These are phyloP conservation scores for Sclerotinia nivalis DNA, from an alignment of 2,329 filamentous ascomycete genomes.

Conservation along the genomic window DNA sequence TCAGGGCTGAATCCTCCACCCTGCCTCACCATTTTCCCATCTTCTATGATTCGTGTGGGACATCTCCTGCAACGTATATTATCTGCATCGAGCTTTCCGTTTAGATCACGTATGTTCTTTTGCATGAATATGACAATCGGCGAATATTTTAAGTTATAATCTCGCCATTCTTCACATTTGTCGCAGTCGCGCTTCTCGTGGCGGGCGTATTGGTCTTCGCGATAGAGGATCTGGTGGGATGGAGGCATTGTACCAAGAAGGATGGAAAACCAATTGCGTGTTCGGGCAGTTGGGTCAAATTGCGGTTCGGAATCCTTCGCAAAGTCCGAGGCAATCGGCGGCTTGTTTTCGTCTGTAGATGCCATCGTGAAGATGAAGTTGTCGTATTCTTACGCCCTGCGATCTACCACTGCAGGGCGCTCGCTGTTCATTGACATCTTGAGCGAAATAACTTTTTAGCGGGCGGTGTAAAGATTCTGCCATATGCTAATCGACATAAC, in stretches of 20 bases:
- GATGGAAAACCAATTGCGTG: conserved; percentile 23
- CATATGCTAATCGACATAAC: neutral
- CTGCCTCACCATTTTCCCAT: conserved; percentile 58
- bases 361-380: conserved; percentile 5
- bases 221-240: conserved; percentile 40
- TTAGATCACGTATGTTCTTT: conserved; percentile 76
- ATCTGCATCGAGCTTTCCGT: conserved; percentile 68
- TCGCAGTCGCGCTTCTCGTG: conserved; percentile 78
- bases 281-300: conserved; percentile 21
- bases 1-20: conserved; percentile 83
- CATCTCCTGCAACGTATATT: conserved; percentile 87
- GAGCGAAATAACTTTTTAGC: conserved; percentile 3
- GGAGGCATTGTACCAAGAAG: conserved; percentile 23
- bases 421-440: neutral
- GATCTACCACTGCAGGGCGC: neutral
- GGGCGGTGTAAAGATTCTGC: conserved; percentile 21
- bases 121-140: conserved; percentile 85
- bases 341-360: conserved; percentile 21
- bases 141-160: conserved; percentile 82
- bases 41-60: conserved; percentile 53
- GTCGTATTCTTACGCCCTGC: neutral
- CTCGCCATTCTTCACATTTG: conserved; percentile 76
- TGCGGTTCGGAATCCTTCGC: neutral
- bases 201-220: conserved; percentile 70
- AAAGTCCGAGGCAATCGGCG: neutral